Conservation (phyloP, 2,329 filamentous ascomycete species). For the Colletotrichum noveboracense region DNA sequence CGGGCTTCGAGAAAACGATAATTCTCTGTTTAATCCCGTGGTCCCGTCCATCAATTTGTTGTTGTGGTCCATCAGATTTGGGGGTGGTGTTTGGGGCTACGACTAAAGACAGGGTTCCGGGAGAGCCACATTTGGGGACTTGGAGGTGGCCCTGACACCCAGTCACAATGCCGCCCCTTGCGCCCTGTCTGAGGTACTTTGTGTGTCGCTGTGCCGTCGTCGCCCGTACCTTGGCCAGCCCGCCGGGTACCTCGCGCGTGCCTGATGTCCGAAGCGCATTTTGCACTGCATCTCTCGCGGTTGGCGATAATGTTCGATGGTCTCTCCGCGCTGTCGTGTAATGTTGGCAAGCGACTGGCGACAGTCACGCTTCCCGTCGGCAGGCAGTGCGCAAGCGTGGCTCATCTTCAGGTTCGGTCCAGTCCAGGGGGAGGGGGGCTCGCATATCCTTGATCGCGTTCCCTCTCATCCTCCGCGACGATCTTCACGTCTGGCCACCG, state of each 20-base stretch:
- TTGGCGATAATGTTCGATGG: not conserved
- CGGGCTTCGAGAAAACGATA: conserved; percentile 18
- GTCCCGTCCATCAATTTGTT: conserved; percentile 18
- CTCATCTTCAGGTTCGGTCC: not conserved
- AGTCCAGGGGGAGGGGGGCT: not conserved
- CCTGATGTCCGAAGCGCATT: not conserved
- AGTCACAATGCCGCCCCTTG: conserved; percentile 19
- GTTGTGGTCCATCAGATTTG: conserved; percentile 13
- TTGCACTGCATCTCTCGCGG: not conserved
- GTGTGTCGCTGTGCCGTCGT: not conserved
- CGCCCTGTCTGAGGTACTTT: conserved; percentile 8
- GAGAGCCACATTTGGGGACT: conserved; percentile 17
- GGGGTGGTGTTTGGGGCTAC: conserved; percentile 19
- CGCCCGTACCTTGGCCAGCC: not conserved
- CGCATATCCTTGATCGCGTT: not conserved
- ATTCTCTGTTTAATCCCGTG: conserved; percentile 17
- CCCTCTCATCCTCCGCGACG: not conserved
- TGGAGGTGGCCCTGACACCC: conserved; percentile 18
- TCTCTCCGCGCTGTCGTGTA: conserved; percentile 6
- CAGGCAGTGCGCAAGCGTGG: not conserved
- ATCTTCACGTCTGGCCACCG: not conserved
- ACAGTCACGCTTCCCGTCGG: not conserved
- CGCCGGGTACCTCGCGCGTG: not conserved
- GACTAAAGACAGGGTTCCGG: conserved; percentile 13
- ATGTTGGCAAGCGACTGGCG: not conserved